Evolutionary conservation across 345 rosid species (phyloP), one percentile per base, ranked within the genome.

Genomic region (Brassica rapa): DNA sequence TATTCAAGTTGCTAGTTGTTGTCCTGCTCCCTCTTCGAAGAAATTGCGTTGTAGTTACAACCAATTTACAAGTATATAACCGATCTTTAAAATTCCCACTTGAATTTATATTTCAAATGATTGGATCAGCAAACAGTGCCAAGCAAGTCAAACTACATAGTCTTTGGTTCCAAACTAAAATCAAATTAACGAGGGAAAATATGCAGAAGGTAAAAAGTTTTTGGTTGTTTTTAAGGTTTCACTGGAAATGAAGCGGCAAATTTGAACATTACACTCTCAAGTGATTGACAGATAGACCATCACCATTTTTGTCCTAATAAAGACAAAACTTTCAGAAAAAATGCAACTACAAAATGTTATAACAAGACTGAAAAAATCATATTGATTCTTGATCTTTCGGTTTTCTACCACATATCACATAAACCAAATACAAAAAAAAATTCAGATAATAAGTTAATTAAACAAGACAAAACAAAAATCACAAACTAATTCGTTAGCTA

Each of bases 401-500:
- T 32, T 32, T 35, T 35, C 49, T 4, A 4, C 49, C 3, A 41
- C 49, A 41, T 41, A 41, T 41, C 49, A 41, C 49, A 41, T 41
- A 35, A 35, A 8, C 41, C 41, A 35, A 1, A 2, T 2, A 35
- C 9, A 35, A 6, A 32, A 29, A 32, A 32, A 35, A 35, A 35
- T 1, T 35, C 41, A 35, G 41, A 35, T 7, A 10, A 41, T 8
- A 37, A 41, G 12, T 41, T 10, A 11, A 41, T 41, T 41, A 41
- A 41, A 41, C 49, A 41, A 33, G 37, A 33, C 0, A 27, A 33
- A 33, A 33, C 8, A 33, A 24, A 53, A 64, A 63, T 68, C 51
- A 69, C 71, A 78, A 69, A 75, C 21, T 21, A 74, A 77, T 62
- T 82, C 69, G 85, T 82, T 73, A 84, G 78, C 43, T 53, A 74